Evolutionary conservation across 2,329 filamentous ascomycete species (phyloP), one percentile per base, ranked within the genome.

Genomic region (Clonostachys byssicola): DNA sequence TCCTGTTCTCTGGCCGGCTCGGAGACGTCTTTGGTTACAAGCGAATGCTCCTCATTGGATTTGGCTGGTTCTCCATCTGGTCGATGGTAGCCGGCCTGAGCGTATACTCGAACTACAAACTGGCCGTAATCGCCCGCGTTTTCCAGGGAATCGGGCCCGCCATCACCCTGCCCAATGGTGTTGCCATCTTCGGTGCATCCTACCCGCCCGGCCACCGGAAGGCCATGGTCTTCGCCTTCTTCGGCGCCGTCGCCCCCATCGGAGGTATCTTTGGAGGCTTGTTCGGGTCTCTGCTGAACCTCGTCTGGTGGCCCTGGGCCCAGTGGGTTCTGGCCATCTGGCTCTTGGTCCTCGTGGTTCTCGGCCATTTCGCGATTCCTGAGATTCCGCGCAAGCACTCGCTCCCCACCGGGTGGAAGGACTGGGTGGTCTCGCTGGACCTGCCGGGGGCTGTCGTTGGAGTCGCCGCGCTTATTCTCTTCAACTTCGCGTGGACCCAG

Each of bases 401-500:
- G 44, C 12, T 34, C 8, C 36, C 34, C 3, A 54, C 50, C 5
- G 47, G 49, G 8, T 46, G 48, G 41, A 49, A 51, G 36, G 54
- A 52, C 4, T 60, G 58, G 34, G 44, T 63, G 5, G 47, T 51
- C 1, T 59, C 63, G 12, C 59, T 75, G 5, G 73, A 76, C 38
- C 48, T 73, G 8, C 60, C 61, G 0, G 72, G 71, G 1, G 66
- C 65, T 0, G 34, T 64, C 1, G 55, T 64, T 1, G 82, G 83
- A 2, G 70, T 86, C 16, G 65, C 68, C 0, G 75, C 74, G 0
- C 65, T 88, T 20, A 68, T 85, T 0, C 66, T 88, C 16, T 73
- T 87, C 63, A 86, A 85, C 58, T 80, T 87, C 54, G 78, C 82
- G 1, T 86, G 81, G 80, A 86, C 84, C 49, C 81, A 87, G 56